Evolutionary conservation across 805 yeast species (phyloP).

Genomic region (Cyberlindnera xylosilytica): DNA sequence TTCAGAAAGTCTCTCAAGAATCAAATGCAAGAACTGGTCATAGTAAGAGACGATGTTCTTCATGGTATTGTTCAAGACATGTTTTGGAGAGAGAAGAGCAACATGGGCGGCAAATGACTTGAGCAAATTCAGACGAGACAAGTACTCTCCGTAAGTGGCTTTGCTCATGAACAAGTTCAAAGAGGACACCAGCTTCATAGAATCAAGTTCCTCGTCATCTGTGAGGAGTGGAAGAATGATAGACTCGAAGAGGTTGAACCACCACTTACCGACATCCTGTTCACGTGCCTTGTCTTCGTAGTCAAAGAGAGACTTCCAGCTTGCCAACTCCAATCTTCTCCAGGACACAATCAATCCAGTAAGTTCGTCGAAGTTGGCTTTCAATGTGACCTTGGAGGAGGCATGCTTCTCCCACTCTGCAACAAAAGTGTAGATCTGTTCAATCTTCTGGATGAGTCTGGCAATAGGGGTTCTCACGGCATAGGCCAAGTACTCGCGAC

Average conservation of each 20-base stretch:
- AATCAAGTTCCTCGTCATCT: constrained; percentile 34
- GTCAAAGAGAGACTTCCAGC: constrained; percentile 77
- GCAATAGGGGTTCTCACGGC: constrained; percentile 74
- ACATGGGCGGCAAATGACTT: constrained; percentile 63
- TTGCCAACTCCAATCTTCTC: constrained; percentile 82
- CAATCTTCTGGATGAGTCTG: constrained; percentile 73
- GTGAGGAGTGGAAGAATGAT: constrained; percentile 48
- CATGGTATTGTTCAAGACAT: constrained; percentile 38
- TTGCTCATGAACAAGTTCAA: constrained; percentile 74
- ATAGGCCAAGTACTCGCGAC: constrained; percentile 60
- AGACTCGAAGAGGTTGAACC: constrained; percentile 87
- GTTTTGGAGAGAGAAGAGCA: constrained; percentile 28
- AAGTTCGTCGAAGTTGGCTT: constrained; percentile 49
- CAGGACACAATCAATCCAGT: constrained; percentile 78
- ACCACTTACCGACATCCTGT: constrained; percentile 70
- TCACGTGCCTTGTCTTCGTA: constrained; percentile 54
- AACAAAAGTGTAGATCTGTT: constrained; percentile 77
- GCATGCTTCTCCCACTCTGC: constrained; percentile 96
- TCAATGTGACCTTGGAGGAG: constrained; percentile 67
- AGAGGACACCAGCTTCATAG: constrained; percentile 46
- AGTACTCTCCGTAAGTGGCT: constrained; percentile 73
- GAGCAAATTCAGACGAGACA: constrained; percentile 54
- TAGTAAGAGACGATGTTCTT: constrained; percentile 61
- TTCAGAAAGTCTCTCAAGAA: constrained; percentile 43
- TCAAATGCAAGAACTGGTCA: constrained; percentile 53